A percentile compares a stretch with the other conserved stretches of the same genome.
These are phyloP conservation scores for Candida oleophila DNA, from an alignment of 805 yeast species.

Conservation along the genomic window DNA sequence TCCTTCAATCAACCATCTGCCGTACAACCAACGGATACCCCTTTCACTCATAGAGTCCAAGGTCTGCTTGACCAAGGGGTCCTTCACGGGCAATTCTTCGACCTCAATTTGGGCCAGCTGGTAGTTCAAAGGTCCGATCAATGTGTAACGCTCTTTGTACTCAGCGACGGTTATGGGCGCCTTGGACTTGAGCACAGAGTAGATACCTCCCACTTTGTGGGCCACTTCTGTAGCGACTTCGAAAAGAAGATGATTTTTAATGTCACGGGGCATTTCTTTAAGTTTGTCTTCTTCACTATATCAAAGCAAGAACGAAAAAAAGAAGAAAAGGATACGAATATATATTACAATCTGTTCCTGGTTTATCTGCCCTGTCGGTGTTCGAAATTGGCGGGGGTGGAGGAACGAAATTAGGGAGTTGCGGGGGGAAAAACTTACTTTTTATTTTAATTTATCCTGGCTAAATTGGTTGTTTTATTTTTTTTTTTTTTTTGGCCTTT, in stretches of 20 bases:
- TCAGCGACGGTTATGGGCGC: constrained; percentile 96
- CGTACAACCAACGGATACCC: constrained; percentile 82
- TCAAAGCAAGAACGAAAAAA: background rate
- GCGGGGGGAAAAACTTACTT: background rate
- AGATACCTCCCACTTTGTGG: constrained; percentile 95
- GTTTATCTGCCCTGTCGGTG: background rate
- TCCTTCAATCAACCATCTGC: constrained; percentile 96
- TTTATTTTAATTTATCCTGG: too few relatives aligned
- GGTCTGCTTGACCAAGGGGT: constrained; percentile 55
- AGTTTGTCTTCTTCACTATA: background rate
- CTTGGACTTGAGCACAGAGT: constrained; percentile 92
- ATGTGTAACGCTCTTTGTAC: constrained; percentile 80
- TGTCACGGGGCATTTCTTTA: constrained; percentile 68
- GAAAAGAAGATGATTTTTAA: constrained; percentile 80
- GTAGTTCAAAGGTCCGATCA: constrained; percentile 83
- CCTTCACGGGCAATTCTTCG: constrained; percentile 65
- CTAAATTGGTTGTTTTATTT: too few relatives aligned
- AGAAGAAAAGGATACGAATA: background rate
- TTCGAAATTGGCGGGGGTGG: background rate
- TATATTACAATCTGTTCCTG: background rate
- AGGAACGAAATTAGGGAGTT: background rate
- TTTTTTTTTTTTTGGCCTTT: background rate
- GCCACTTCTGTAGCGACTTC: constrained; percentile 98
- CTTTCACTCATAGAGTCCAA: constrained; percentile 77
- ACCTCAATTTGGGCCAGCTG: constrained; percentile 76